Base-by-base conservation (phyloP, 116 monocot genomes). In the Cymodocea nodosa region DNA sequence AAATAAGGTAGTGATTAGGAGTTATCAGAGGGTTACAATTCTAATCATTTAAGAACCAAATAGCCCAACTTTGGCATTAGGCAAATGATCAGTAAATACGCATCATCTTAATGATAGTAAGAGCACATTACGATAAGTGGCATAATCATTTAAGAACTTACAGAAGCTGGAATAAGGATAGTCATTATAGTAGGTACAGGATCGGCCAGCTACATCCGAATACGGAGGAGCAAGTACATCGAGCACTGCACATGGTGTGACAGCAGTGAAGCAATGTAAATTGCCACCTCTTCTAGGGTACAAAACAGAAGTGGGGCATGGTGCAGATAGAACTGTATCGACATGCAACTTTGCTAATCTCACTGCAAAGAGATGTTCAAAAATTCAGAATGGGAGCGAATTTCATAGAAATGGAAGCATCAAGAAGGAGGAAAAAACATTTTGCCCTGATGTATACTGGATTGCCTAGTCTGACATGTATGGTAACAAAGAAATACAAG, bases 171-270 rank as follows among this genome's bases (percentile, higher is more conserved):
- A 84, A 68, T 74, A 90, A 58, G 94, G 94, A 56, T 87, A 90
- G 51, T 94, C 94, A 67, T 78, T 83, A 67, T 90, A 94, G 63
- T 94, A 94, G 25, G 87, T 90, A 63, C 94, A 94, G 52, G 18
- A 23, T 56, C 94, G 80, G 59, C 90, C 87, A 65, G 79, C 72
- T 51, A 64, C 72, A 57, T 84, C 83, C 74, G 78, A 80, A 79
- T 94, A 94, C 59, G 90, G 94, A 15, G 94, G 94, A 24, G 90
- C 83, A 50, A 94, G 80, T 30, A 94, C 87, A 70, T 90, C 94
- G 17, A 94, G 90, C 51, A 94, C 80, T n/a, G 94, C 94, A 83
- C 90, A 90, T 39, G 87, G 73, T 51, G 85, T 64, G 39, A 87
- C 81, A 65, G 90, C 90, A 67, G 94, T 94, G 79, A 94, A 94